These are phyloP conservation scores for Epichloe amarillans DNA, from an alignment of 2,329 filamentous ascomycete species.

Conservation along the genomic window DNA sequence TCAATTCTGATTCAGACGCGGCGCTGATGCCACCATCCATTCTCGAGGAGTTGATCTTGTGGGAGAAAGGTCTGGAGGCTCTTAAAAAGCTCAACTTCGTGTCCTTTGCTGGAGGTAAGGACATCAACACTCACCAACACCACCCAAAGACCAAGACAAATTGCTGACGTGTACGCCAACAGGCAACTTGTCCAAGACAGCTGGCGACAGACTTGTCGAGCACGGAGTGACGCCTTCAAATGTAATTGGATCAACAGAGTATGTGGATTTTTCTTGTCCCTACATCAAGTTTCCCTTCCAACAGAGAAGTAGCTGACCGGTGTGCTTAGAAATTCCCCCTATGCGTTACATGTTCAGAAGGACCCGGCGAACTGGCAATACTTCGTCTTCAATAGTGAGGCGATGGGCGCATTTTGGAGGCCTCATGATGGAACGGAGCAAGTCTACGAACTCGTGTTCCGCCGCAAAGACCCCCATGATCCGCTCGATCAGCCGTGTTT, in stretches of 20 bases:
- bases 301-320: background rate
- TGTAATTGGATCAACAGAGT: conserved; percentile 30
- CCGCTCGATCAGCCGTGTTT: conserved; percentile 21
- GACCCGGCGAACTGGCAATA: conserved; percentile 27
- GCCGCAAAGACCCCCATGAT: conserved; percentile 22
- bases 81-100: conserved; percentile 23
- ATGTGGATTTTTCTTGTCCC: conserved; percentile 6
- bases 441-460: conserved; percentile 21
- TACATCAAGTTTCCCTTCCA: background rate
- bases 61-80: conserved; percentile 14
- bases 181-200: conserved; percentile 24
- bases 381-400: conserved; percentile 27
- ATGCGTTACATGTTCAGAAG: conserved; percentile 20
- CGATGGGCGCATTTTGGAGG: conserved; percentile 28
- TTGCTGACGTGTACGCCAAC: background rate
- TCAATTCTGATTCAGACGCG: conserved; percentile 15
- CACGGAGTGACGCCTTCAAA: conserved; percentile 22
- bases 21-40: conserved; percentile 25
- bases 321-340: conserved; percentile 19
- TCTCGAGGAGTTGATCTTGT: conserved; percentile 28
- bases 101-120: conserved; percentile 24
- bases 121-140: background rate
- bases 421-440: conserved; percentile 3
- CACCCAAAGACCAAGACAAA: conserved; percentile 1
- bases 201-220: conserved; percentile 24